phyloP scores from a whole-genome alignment of 2,329 filamentous ascomycete genomes.

The Penicillium sp. region DNA sequence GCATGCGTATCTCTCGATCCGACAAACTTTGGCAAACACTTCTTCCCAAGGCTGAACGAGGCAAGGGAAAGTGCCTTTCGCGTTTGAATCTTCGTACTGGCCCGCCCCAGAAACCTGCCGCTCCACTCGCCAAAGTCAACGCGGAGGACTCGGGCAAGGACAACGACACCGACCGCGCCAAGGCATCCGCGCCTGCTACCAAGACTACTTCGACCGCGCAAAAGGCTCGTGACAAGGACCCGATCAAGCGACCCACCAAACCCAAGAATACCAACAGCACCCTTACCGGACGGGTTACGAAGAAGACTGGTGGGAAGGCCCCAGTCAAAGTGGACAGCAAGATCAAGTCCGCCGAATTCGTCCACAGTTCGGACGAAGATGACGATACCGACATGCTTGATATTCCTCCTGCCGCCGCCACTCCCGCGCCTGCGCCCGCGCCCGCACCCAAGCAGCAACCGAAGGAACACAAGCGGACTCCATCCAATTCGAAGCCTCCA shows the following conservation, averaged over 20 bases:
- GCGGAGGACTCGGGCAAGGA: slow-evolving; percentile 39
- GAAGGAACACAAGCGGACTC: slow-evolving; percentile 16
- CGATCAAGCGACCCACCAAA: slow-evolving; percentile 40
- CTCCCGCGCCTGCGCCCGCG: slow-evolving; percentile 4
- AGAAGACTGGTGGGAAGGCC: slow-evolving; percentile 47
- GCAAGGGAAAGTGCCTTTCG: slow-evolving; percentile 62
- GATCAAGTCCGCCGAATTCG: slow-evolving; percentile 56
- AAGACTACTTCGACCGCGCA: slow-evolving; percentile 30
- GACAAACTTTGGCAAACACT: slow-evolving; percentile 64
- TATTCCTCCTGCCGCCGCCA: slow-evolving; percentile 31
- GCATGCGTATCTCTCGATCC: slow-evolving; percentile 58
- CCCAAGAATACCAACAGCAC: slow-evolving; percentile 53
- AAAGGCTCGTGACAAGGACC: slow-evolving; percentile 44
- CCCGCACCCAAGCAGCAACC: slow-evolving; percentile 23
- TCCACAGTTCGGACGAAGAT: slow-evolving; percentile 54
- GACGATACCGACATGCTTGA: slow-evolving; percentile 36
- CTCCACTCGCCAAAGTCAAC: slow-evolving; percentile 31
- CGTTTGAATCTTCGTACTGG: slow-evolving; percentile 52
- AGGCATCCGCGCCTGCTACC: slow-evolving; percentile 27
- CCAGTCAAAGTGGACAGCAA: slow-evolving; percentile 44
- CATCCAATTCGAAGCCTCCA: slow-evolving; percentile 19
- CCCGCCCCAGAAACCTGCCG: slow-evolving; percentile 2
- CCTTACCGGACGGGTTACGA: slow-evolving; percentile 44
- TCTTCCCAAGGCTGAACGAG: slow-evolving; percentile 60
- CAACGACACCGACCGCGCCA: slow-evolving; percentile 41